A percentile compares a stretch with the other conserved stretches of the same genome.
Evolutionary conservation across 306 rosid species (phyloP).

Genomic region (Clitoria ternatea): DNA sequence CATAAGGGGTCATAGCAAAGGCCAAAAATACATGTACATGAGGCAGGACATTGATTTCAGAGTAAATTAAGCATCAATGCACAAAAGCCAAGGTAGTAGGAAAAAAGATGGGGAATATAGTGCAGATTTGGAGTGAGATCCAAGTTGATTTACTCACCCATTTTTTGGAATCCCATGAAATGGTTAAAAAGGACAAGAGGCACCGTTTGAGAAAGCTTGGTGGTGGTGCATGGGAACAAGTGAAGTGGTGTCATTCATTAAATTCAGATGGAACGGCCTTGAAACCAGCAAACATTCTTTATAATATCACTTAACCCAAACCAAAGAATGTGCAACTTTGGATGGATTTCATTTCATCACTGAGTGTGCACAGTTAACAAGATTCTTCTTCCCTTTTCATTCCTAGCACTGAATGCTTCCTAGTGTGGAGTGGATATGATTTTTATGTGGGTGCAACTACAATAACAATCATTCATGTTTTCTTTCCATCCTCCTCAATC

Average conservation of each 20-base stretch:
- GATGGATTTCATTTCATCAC: slow-evolving; percentile 26
- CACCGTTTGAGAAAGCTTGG: slow-evolving; percentile 38
- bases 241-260: slow-evolving; percentile 30
- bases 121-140: slow-evolving; percentile 35
- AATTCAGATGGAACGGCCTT: slow-evolving; percentile 37
- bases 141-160: slow-evolving; percentile 35
- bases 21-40: slow-evolving; percentile 13
- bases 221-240: slow-evolving; percentile 39
- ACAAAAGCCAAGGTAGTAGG: slow-evolving; percentile 27
- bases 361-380: slow-evolving; percentile 20
- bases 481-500: slow-evolving; percentile 23
- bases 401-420: slow-evolving; percentile 8
- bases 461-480: slow-evolving; percentile 43
- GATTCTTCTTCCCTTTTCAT: background rate
- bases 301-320: slow-evolving; percentile 21
- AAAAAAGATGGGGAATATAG: slow-evolving; percentile 1
- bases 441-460: slow-evolving; percentile 32
- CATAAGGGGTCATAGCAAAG: slow-evolving; percentile 21
- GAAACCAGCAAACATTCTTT: slow-evolving; percentile 44
- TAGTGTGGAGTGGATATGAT: slow-evolving; percentile 30
- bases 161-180: slow-evolving; percentile 17
- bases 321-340: slow-evolving; percentile 27
- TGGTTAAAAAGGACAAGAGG: slow-evolving; percentile 34
- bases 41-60: slow-evolving; percentile 17
- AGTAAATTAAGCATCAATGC: slow-evolving; percentile 19